These are phyloP conservation scores for Epichloe elymi DNA, from an alignment of 2,329 filamentous ascomycete species.

Conservation along the genomic window DNA sequence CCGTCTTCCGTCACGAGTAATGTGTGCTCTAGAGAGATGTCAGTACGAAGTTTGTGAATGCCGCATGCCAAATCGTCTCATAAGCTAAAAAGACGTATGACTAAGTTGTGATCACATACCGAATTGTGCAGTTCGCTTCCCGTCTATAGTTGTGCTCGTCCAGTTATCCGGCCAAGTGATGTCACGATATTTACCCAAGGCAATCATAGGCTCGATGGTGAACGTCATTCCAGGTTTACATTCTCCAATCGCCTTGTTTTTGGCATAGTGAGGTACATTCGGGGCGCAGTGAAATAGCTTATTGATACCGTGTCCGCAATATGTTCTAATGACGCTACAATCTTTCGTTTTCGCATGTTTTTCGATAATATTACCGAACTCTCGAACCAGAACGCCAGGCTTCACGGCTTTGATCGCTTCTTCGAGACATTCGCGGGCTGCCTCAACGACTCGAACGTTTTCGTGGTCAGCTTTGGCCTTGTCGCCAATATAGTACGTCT, in stretches of 20 bases:
- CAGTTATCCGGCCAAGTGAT: conserved; percentile 98
- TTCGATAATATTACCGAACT: conserved; percentile 90
- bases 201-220: conserved; percentile 98
- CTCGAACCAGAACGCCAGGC: conserved; percentile 81
- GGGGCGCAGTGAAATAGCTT: conserved; percentile 85
- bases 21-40: conserved; percentile 51
- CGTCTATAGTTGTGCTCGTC: conserved; percentile 90
- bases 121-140: conserved; percentile 84
- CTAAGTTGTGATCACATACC: conserved; percentile 37
- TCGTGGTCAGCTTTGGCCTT: conserved; percentile 75
- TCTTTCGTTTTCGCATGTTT: conserved; percentile 76
- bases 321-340: conserved; percentile 88
- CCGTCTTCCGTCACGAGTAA: conserved; percentile 72
- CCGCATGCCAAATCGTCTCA: not conserved
- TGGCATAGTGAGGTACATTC: conserved; percentile 92
- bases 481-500: conserved; percentile 96
- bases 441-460: conserved; percentile 79
- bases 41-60: not conserved
- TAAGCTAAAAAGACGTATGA: not conserved
- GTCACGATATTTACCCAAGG: conserved; percentile 77
- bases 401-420: conserved; percentile 85
- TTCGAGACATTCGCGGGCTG: conserved; percentile 79
- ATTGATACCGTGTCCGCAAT: conserved; percentile 94
- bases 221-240: conserved; percentile 98
- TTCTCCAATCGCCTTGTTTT: conserved; percentile 92